Evolutionary conservation across 2,329 filamentous ascomycete species (phyloP).

Genomic region (Ascochyta clinopodiicola): DNA sequence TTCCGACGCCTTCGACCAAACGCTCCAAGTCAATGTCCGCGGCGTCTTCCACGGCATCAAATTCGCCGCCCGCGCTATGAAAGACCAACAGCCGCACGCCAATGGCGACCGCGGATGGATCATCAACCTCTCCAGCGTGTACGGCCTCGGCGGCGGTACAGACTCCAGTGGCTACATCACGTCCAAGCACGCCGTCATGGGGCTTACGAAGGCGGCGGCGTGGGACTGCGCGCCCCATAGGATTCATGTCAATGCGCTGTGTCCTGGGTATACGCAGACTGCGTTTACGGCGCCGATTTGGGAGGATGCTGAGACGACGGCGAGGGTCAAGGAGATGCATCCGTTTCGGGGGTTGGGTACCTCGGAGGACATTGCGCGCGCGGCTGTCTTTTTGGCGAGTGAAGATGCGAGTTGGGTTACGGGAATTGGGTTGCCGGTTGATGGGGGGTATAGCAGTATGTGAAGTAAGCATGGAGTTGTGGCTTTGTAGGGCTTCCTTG

Average conservation of each 20-base stretch:
- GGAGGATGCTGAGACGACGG: conserved; percentile 11
- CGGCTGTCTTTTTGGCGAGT: conserved; percentile 55
- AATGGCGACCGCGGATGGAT: conserved; percentile 57
- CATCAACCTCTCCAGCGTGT: conserved; percentile 62
- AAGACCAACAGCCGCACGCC: conserved; percentile 52
- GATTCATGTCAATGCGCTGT: conserved; percentile 62
- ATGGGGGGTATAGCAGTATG: conserved; percentile 53
- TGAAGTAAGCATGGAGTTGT: conserved; percentile 5
- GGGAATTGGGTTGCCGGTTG: conserved; percentile 53
- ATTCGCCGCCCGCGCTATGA: conserved; percentile 58
- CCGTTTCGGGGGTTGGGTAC: conserved; percentile 41
- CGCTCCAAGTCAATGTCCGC: conserved; percentile 47
- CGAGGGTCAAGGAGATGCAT: conserved; percentile 29
- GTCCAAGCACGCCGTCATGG: conserved; percentile 59
- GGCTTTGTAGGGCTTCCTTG: neutral
- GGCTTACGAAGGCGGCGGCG: conserved; percentile 58
- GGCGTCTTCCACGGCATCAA: conserved; percentile 55
- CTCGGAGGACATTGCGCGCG: conserved; percentile 43
- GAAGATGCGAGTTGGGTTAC: conserved; percentile 57
- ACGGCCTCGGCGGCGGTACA: conserved; percentile 2
- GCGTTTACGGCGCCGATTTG: conserved; percentile 35
- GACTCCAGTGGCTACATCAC: conserved; percentile 49
- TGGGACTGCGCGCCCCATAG: conserved; percentile 57
- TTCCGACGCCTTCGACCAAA: conserved; percentile 55
- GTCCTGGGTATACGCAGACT: conserved; percentile 55